phyloP scores from a whole-genome alignment of 2,329 filamentous ascomycete genomes.

The Clonostachys rosea region DNA sequence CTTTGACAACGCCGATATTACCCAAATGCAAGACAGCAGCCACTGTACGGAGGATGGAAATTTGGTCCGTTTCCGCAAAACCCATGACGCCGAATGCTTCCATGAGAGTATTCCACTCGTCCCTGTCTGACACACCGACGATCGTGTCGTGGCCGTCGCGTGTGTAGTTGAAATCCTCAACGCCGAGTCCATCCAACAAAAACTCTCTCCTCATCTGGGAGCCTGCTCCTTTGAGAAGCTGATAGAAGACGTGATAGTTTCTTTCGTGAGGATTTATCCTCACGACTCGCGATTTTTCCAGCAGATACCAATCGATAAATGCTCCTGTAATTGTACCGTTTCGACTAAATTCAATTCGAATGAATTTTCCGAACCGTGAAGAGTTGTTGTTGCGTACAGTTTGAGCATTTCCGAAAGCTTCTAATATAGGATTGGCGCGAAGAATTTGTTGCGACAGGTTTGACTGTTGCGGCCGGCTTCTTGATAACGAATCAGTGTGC shows the following conservation, averaged over 20 bases:
- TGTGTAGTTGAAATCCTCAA: constrained; percentile 89
- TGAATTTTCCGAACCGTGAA: constrained; percentile 97
- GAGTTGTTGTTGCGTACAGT: constrained; percentile 98
- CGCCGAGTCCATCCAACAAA: constrained; percentile 67
- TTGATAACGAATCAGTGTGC: constrained; percentile 67
- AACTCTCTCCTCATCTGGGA: constrained; percentile 69
- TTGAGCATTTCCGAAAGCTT: constrained; percentile 97
- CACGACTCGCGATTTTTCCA: constrained; percentile 97
- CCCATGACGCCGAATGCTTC: constrained; percentile 96
- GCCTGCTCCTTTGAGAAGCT: constrained; percentile 83
- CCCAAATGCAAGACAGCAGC: constrained; percentile 91
- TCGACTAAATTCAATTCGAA: constrained; percentile 89
- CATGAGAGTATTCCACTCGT: constrained; percentile 85
- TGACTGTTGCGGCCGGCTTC: constrained; percentile 61
- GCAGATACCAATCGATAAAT: constrained; percentile 96
- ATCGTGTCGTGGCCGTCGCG: constrained; percentile 89
- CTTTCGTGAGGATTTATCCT: constrained; percentile 82
- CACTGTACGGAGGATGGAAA: constrained; percentile 78
- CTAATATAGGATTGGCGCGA: constrained; percentile 91
- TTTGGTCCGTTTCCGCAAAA: constrained; percentile 80
- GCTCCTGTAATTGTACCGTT: constrained; percentile 89
- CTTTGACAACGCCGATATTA: constrained; percentile 85
- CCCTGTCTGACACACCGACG: constrained; percentile 79
- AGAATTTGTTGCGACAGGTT: constrained; percentile 96
- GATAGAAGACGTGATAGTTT: constrained; percentile 98